Evolutionary conservation across 108 stramenopile genomes (phyloP).

Genomic region (Stephanodiscus minutulus): DNA sequence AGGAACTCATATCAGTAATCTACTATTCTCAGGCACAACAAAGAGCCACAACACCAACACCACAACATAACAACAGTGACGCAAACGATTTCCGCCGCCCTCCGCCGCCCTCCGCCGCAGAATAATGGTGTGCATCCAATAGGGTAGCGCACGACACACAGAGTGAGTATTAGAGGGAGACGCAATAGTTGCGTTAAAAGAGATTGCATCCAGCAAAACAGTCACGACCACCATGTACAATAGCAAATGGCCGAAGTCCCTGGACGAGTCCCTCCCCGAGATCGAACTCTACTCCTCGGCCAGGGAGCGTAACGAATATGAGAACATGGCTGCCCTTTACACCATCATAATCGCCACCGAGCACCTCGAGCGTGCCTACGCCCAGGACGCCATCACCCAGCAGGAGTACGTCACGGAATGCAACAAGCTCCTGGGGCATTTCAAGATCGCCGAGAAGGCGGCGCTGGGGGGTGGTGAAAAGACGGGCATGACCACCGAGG

Average conservation of each 20-base stretch:
- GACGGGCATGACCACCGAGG: constrained; percentile 35
- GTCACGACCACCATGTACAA: not conserved
- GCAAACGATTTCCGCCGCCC: too few species aligned
- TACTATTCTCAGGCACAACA: too few species aligned
- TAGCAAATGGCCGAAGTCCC: constrained; percentile 26
- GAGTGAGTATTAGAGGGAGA: too few species aligned
- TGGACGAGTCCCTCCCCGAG: constrained; percentile 43
- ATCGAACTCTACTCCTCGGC: constrained; percentile 66
- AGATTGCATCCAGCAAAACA: not conserved
- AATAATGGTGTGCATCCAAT: too few species aligned
- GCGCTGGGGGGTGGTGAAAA: constrained; percentile 43
- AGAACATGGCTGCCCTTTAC: constrained; percentile 91
- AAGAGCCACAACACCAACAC: too few species aligned
- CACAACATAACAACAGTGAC: too few species aligned
- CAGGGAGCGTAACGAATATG: constrained; percentile 76
- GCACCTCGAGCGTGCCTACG: constrained; percentile 94
- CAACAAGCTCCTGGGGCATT: constrained; percentile 94
- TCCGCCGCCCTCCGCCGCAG: too few species aligned
- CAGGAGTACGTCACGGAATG: constrained; percentile 91
- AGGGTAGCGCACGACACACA: too few species aligned
- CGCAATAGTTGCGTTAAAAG: too few species aligned
- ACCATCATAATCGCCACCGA: constrained; percentile 97
- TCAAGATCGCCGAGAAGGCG: constrained; percentile 89
- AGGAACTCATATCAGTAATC: too few species aligned
- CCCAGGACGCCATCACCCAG: constrained; percentile 85